Evolutionary conservation across 768 basidiomycete genomes (phyloP).

Genomic region (Amanita thiersii): DNA sequence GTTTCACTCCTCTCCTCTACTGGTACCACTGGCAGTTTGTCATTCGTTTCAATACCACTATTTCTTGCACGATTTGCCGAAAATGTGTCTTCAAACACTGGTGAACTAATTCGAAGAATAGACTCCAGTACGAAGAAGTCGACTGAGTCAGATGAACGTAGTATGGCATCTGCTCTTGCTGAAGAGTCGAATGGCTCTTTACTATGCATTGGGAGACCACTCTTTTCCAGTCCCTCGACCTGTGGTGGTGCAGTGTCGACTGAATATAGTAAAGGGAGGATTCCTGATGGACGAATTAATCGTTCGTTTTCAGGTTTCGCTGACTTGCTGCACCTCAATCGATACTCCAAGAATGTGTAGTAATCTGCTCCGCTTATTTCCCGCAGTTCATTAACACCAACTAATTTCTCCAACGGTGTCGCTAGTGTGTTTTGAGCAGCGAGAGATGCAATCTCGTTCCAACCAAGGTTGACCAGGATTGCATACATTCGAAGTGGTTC

Average conservation of each 20-base stretch:
- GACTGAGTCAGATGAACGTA: constrained; percentile 19
- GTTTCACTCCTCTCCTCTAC: constrained; percentile 9
- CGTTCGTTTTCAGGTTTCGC: not conserved
- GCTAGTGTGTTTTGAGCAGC: not conserved
- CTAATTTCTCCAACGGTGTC: not conserved
- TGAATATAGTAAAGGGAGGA: too few relatives aligned
- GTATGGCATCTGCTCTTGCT: constrained; percentile 15
- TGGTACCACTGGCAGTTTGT: constrained; percentile 5
- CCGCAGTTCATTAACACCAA: not conserved
- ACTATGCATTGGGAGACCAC: too few relatives aligned
- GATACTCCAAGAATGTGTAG: constrained; percentile 3
- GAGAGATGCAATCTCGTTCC: not conserved
- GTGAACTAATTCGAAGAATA: constrained; percentile 21
- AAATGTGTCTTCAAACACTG: constrained; percentile 24
- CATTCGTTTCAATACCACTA: not conserved
- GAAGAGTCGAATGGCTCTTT: not conserved
- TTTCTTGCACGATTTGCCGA: constrained; percentile 13
- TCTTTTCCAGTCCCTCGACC: too few relatives aligned
- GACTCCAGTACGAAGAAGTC: constrained; percentile 20
- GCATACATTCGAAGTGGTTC: constrained; percentile 1
- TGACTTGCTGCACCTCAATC: not conserved
- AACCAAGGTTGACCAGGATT: not conserved
- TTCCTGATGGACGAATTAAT: not conserved
- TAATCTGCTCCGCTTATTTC: not conserved
- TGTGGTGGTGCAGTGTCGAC: too few relatives aligned